Base-by-base conservation (phyloP, 2,329 filamentous ascomycete genomes). In the Cercospora sesami region DNA sequence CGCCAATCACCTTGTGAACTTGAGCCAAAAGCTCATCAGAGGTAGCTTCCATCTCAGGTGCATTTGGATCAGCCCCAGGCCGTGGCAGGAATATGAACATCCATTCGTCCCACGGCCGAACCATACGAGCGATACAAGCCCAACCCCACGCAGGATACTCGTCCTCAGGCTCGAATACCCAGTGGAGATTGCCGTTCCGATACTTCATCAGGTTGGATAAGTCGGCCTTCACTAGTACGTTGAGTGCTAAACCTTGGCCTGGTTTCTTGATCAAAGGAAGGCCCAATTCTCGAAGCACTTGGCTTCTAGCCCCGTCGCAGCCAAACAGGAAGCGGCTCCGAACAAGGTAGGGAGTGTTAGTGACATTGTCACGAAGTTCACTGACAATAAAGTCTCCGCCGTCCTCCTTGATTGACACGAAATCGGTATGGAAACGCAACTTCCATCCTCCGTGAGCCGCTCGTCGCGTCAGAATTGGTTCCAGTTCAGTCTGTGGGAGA, bases 51-150 rank as follows among this genome's bases (percentile, higher is more conserved):
- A 21, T 51, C 45, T 14, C 48, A n/a, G 61, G n/a, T 30, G 21
- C 42, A n/a, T 45, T 31, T 1, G 76, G 79, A 10, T 51, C 45
- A 21, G n/a, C 45, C 4, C 23, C 45, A 21, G 45, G 45, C 9
- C 45, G 45, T 51, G 63, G n/a, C 23, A 65, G 21, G 16, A 86
- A 72, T 21, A 58, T 48, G 33, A 18, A 42, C n/a, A 65, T 30
- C 86, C 86, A 89, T 79, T 89, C 85, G 69, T 83, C 74, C 86
- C 86, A 89, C 0, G 86, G 85, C 77, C 84, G 85, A 4, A 89
- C 85, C 86, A 89, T 88, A 28, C 86, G 80, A 12, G 31, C 58
- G 26, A 21, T 23, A 16, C 30, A 21, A 10, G 58, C 16, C 51
- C 51, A 57, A 18, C 18, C 45, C 45, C 45, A 51, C 18, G n/a